Evolutionary conservation across 192 early-diverging fungal genomes (phyloP).

Genomic region (Coemansia umbellata): DNA sequence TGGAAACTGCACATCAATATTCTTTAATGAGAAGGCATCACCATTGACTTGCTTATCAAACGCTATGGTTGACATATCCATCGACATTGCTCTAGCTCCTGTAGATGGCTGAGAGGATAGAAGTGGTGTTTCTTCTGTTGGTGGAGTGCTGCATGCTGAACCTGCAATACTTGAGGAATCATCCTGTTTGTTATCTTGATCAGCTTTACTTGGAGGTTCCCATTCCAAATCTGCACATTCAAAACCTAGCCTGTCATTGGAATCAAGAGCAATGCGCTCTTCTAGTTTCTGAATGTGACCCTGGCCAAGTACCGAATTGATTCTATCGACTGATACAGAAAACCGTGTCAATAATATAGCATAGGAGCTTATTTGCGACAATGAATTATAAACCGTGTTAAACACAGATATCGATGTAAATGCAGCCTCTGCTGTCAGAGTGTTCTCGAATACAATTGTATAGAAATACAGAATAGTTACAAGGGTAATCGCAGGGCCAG

Average conservation of each 20-base stretch:
- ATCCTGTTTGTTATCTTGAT: neutral
- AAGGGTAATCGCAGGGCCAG: constrained; percentile 42
- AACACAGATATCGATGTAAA: constrained; percentile 67
- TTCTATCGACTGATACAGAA: constrained; percentile 60
- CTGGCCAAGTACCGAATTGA: constrained; percentile 71
- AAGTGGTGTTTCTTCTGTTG: neutral
- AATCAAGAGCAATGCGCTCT: constrained; percentile 14
- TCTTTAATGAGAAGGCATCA: constrained; percentile 51
- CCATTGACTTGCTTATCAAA: neutral
- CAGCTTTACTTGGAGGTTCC: neutral
- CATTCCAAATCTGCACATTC: constrained; percentile 30
- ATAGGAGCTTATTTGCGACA: constrained; percentile 43
- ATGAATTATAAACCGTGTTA: constrained; percentile 39
- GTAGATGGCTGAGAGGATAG: neutral
- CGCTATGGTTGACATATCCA: neutral
- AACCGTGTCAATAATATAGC: constrained; percentile 57
- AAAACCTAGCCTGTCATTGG: constrained; percentile 17
- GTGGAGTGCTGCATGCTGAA: neutral
- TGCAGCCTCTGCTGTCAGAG: constrained; percentile 53
- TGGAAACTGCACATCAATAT: constrained; percentile 62
- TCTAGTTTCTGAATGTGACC: constrained; percentile 58
- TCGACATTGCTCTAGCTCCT: neutral
- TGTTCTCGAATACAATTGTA: constrained; percentile 54
- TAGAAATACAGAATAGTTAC: constrained; percentile 55
- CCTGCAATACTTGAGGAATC: neutral